A percentile compares a stretch with the other conserved stretches of the same genome.
Conservation (phyloP, 306 rosid species). For the Clitoria ternatea region DNA sequence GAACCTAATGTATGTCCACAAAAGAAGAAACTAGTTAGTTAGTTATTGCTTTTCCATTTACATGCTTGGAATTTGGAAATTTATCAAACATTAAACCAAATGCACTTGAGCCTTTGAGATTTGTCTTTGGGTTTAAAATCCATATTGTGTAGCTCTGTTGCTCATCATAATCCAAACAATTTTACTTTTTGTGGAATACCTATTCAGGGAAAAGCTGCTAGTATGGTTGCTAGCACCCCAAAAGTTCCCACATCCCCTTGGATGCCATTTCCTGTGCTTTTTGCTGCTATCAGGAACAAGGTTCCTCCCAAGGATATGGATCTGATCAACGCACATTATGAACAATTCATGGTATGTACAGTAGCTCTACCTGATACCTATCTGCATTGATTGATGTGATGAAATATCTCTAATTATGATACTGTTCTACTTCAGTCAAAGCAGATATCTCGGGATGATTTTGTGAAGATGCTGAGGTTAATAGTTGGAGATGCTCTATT, state of each 20-base stretch:
- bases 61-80: no score
- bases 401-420: neutral
- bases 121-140: constrained; percentile 5
- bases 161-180: constrained; percentile 15
- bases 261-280: constrained; percentile 74
- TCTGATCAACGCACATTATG: constrained; percentile 41
- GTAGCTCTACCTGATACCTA: neutral
- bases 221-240: constrained; percentile 38
- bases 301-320: constrained; percentile 50
- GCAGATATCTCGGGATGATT: constrained; percentile 62
- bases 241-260: constrained; percentile 72
- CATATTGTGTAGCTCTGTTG: neutral
- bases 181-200: constrained; percentile 32
- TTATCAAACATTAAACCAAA: no score
- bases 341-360: constrained; percentile 51
- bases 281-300: constrained; percentile 53
- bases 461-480: constrained; percentile 62
- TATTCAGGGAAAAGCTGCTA: constrained; percentile 42
- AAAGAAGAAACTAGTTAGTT: no score
- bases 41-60: no score
- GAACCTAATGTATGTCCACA: no score
- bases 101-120: neutral
- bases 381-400: neutral
- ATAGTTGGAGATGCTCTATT: constrained; percentile 71
- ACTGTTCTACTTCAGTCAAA: constrained; percentile 40